Base-by-base conservation (phyloP, 2,329 filamentous ascomycete genomes). In the Pseudocercospora ulei region DNA sequence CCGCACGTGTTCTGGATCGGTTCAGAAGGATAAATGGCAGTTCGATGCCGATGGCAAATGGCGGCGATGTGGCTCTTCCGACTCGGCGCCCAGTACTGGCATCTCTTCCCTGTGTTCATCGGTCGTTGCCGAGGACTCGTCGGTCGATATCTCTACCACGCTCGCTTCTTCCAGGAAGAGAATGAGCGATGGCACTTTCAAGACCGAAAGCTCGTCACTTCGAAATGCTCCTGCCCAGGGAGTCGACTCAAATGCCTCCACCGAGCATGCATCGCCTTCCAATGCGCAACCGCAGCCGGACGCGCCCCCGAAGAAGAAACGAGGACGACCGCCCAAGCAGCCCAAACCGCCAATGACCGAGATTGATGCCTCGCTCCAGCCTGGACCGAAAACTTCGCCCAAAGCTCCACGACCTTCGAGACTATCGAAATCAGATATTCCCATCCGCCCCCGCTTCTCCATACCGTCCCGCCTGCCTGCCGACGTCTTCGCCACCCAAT, bases 401-500 rank as follows among this genome's bases (percentile, higher is more conserved):
- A 53, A 48, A 24, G 35, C 35, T 12, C 43, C 37, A 12, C 51
- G 44, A 44, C 36, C 49, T 11, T 53, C 48, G 19, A 49, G 41
- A 39, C 49, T 55, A 31, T 50, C 47, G 8, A 50, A 43, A 27
- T 45, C 52, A 22, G 45, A 52, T 24, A 44, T 47, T 20, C 43
- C 49, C 20, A 52, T 55, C 9, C 53, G 56, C 31, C 52, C 58
- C 23, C 55, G 55, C 12, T 82, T 84, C 5, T 93, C 88, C 9
- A 87, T 98, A 54, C 87, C 88, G 9, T 67, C 74, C 39, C 73
- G 81, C 46, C 62, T 96, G 29, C 69, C 80, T 9, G 71, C 76
- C 17, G 70, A 75, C 35, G 78, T 88, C 43, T 95, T 94, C 64
- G 88, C 85, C n/a, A 75, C 79, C 48, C 86, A 98, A 64, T 94